Conservation (phyloP, 495 filamentous ascomycete genomes). For the Daldinia vernicosa region DNA sequence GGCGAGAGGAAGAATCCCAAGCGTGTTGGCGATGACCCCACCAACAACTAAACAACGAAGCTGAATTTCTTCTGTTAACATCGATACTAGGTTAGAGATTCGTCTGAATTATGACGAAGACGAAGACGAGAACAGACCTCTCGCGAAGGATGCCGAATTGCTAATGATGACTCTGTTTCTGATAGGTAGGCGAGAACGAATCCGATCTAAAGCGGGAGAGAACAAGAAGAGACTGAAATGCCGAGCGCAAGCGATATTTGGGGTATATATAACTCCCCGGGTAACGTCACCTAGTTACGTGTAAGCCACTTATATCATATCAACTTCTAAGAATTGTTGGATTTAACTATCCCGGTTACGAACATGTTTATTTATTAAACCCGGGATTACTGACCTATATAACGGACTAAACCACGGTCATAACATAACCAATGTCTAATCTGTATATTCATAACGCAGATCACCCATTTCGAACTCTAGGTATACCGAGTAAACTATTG, state of each 20-base stretch:
- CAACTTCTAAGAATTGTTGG: not conserved
- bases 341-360: not conserved
- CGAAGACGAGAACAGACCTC: not conserved
- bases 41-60: not conserved
- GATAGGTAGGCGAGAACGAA: not conserved
- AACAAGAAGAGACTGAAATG: not conserved
- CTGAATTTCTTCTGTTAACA: not conserved
- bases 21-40: not conserved
- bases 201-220: not conserved
- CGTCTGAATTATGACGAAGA: not conserved
- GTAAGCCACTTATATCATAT: not conserved
- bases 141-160: not conserved
- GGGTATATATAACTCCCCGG: too few relatives aligned
- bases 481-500: not conserved
- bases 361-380: not conserved
- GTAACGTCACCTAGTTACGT: too few relatives aligned
- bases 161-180: not conserved
- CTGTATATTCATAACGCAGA: not conserved
- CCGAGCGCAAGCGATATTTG: not conserved
- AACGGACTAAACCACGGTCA: not conserved
- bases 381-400: not conserved
- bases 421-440: not conserved
- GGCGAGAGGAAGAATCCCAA: conserved; percentile 6
- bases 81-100: not conserved
- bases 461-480: not conserved